Percentiles rank a stretch among this genome's conserved stretches.
These are phyloP conservation scores for Didymella lethalis DNA, from an alignment of 2,329 filamentous ascomycete genomes.

Conservation along the genomic window DNA sequence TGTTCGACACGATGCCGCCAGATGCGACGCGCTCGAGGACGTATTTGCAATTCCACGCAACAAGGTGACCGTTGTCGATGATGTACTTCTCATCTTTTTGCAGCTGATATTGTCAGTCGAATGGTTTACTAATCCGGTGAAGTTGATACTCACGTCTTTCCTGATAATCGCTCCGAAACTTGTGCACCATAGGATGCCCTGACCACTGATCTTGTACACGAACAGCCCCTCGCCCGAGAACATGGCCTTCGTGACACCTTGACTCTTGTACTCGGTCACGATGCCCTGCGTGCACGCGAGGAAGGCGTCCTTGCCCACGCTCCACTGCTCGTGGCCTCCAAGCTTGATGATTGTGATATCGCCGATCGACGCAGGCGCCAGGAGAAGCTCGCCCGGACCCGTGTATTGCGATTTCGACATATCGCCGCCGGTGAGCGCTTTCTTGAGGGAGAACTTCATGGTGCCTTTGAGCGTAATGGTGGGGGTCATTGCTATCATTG, in stretches of 20 bases:
- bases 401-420: slow-evolving; percentile 81
- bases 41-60: slow-evolving; percentile 97
- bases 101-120: slow-evolving; percentile 48
- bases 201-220: slow-evolving; percentile 84
- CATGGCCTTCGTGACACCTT: slow-evolving; percentile 86
- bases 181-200: slow-evolving; percentile 85
- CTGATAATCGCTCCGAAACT: slow-evolving; percentile 94
- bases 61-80: slow-evolving; percentile 90
- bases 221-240: slow-evolving; percentile 94
- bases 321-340: slow-evolving; percentile 77
- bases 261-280: slow-evolving; percentile 84
- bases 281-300: slow-evolving; percentile 87
- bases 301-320: slow-evolving; percentile 84
- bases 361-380: slow-evolving; percentile 81
- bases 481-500: slow-evolving; percentile 95
- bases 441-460: slow-evolving; percentile 89
- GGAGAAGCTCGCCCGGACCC: slow-evolving; percentile 87
- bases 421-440: slow-evolving; percentile 83
- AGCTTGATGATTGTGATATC: slow-evolving; percentile 85
- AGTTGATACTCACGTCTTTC: slow-evolving; percentile 75
- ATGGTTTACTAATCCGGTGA: rapidly evolving
- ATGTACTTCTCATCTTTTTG: slow-evolving; percentile 82
- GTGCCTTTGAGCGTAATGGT: slow-evolving; percentile 83
- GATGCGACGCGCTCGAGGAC: slow-evolving; percentile 87
- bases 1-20: slow-evolving; percentile 88